These are phyloP conservation scores for Thermoascus crustaceus DNA, from an alignment of 2,329 filamentous ascomycete genomes.

Conservation along the genomic window DNA sequence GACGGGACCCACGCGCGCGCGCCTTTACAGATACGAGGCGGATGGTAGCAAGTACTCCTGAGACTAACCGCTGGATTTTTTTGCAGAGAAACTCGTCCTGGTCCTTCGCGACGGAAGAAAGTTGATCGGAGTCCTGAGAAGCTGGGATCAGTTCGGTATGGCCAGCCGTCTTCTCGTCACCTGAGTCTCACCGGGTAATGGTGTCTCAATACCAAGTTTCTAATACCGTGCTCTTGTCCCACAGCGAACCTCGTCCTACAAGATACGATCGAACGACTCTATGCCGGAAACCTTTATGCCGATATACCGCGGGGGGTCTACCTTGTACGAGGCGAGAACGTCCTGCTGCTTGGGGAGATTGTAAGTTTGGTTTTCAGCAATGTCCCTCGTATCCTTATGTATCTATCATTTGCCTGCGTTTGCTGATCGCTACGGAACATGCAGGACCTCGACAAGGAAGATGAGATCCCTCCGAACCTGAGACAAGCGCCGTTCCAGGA, in stretches of 20 bases:
- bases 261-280: constrained; percentile 83
- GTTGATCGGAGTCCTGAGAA: constrained; percentile 81
- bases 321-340: constrained; percentile 91
- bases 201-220: too few species aligned
- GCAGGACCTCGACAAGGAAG: constrained; percentile 88
- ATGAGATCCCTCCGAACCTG: constrained; percentile 68
- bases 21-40: too few species aligned
- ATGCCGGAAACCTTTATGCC: constrained; percentile 65
- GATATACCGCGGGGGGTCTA: constrained; percentile 83
- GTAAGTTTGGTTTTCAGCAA: too few species aligned
- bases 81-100: constrained; percentile 84
- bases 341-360: constrained; percentile 90
- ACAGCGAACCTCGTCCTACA: constrained; percentile 90
- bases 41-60: constrained; percentile 10
- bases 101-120: constrained; percentile 89
- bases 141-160: constrained; percentile 97
- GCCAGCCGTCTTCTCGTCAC: constrained; percentile 1
- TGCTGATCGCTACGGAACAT: constrained; percentile 4
- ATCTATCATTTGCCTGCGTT: background rate
- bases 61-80: constrained; percentile 10
- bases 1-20: too few species aligned
- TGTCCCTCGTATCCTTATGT: background rate
- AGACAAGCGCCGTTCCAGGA: constrained; percentile 57
- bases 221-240: constrained; percentile 3
- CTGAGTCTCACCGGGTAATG: too few species aligned